phyloP scores from a whole-genome alignment of 176 grass and related monocot species.

The Bothriochloa decipiens region DNA sequence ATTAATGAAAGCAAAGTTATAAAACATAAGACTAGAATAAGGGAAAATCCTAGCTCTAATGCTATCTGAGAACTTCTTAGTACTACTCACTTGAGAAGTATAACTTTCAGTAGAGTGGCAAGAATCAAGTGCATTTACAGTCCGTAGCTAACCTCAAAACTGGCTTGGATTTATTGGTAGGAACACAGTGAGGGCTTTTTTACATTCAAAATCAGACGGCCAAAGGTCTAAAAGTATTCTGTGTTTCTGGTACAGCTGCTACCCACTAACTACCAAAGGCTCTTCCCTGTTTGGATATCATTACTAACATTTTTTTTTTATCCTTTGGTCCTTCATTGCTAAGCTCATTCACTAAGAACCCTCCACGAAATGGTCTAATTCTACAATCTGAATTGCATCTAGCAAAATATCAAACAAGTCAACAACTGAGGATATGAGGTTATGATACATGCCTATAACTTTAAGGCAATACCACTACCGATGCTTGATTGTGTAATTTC shows the following conservation, averaged over 20 bases:
- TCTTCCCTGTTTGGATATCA: background rate
- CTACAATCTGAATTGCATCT: background rate
- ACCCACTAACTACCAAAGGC: background rate
- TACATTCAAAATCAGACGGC: background rate
- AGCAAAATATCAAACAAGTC: background rate
- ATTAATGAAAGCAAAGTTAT: constrained; percentile 29
- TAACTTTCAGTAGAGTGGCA: background rate
- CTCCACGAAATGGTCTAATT: background rate
- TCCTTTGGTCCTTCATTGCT: background rate
- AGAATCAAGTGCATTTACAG: constrained; percentile 6
- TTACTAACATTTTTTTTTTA: background rate
- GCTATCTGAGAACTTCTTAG: background rate
- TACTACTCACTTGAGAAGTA: background rate
- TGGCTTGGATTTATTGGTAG: constrained; percentile 8
- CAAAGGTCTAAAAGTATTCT: constrained; percentile 5
- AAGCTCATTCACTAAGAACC: constrained; percentile 14
- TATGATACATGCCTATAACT: background rate
- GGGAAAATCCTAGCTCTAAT: constrained; percentile 12
- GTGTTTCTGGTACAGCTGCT: constrained; percentile 9
- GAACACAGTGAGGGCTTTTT: background rate
- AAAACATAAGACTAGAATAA: constrained; percentile 27
- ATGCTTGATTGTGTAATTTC: background rate
- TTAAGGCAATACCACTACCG: background rate
- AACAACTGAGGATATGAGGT: background rate
- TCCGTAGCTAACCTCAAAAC: constrained; percentile 15